Evolutionary conservation across 1,284 basidiomycete genomes (phyloP).

Genomic region (Ceratobasidium sp.): DNA sequence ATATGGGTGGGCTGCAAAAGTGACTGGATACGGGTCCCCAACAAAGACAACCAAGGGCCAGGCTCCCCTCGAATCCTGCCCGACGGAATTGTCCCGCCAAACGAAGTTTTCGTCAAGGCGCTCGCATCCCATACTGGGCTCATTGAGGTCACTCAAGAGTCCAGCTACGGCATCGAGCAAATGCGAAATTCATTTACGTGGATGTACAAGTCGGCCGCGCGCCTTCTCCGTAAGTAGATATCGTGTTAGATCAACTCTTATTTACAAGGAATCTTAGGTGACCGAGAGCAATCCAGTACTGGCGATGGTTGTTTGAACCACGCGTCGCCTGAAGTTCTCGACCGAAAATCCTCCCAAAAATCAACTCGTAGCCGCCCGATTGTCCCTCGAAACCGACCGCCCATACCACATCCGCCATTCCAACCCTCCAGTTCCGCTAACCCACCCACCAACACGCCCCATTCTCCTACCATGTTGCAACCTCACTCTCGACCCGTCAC

Average conservation of each 20-base stretch:
- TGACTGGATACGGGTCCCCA: conserved; percentile 59
- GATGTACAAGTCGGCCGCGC: conserved; percentile 71
- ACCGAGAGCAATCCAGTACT: conserved; percentile 55
- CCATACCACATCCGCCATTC: not conserved
- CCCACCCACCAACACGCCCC: conserved; percentile 37
- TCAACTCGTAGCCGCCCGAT: not conserved
- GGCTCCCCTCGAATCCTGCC: conserved; percentile 53
- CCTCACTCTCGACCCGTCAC: conserved; percentile 59
- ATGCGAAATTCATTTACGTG: conserved; percentile 76
- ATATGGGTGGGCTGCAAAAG: conserved; percentile 81
- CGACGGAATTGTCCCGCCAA: conserved; percentile 68
- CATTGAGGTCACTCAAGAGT: conserved; percentile 69
- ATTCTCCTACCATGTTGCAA: conserved; percentile 14
- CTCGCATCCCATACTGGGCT: conserved; percentile 73
- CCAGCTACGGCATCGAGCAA: conserved; percentile 69
- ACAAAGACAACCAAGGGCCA: not conserved
- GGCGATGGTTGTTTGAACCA: conserved; percentile 55
- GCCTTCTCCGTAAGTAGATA: conserved; percentile 61
- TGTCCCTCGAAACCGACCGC: not conserved
- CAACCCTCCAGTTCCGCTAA: conserved; percentile 8
- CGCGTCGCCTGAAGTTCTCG: conserved; percentile 40
- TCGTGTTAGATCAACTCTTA: conserved; percentile 44
- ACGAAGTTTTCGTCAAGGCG: conserved; percentile 64
- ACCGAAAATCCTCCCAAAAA: conserved; percentile 20
- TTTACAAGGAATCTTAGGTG: conserved; percentile 51